Evolutionary conservation across 2,329 filamentous ascomycete genomes (phyloP), one percentile per base, ranked within the genome.

Genomic region (Teratosphaeria gauchensis): DNA sequence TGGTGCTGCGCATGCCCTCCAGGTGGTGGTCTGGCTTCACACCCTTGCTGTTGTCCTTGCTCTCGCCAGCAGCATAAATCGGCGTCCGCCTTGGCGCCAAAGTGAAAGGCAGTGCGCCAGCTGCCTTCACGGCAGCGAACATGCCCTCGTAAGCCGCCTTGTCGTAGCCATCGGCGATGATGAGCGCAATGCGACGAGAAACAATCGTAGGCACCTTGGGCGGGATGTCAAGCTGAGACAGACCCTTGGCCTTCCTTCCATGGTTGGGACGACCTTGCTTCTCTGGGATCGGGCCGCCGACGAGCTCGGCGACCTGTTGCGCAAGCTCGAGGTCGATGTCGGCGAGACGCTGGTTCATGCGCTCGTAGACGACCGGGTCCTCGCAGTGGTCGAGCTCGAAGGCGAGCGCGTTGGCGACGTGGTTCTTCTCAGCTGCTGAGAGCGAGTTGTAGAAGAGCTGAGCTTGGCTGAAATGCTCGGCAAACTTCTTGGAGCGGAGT

Each of bases 361-460:
- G 82, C 62, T 86, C 82, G 71, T 91, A 92, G 0, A 94, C 88
- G 9, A 88, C 72, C 0, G 85, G 82, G 51, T 94, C 89, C 24
- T 92, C 88, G 69, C 89, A 94, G 72, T 92, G 89, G 68, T 91
- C 88, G 1, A 94, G 77, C 73, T 90, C 87, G 67, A 90, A 90
- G 2, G 78, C 77, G 11, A 89, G 78, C 0, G 87, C 83, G 38
- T 75, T 76, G 31, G 77, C 75, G 16, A 88, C 73, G 69, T 90
- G 87, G 12, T 69, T 67, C 73, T 88, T 84, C 73, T 92, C 89
- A 3, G 83, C 76, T 0, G 79, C 74, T 0, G 83, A 82, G 64
- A 92, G 73, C 16, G 87, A 91, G 76, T 92, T 92, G 76, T 85
- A 92, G 76, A 94, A 94, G 1, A 92, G 77, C 69, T 92, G 88